Base-by-base conservation (phyloP, 225 moss, liverwort and hornwort species). In the Climacium dendroides region DNA sequence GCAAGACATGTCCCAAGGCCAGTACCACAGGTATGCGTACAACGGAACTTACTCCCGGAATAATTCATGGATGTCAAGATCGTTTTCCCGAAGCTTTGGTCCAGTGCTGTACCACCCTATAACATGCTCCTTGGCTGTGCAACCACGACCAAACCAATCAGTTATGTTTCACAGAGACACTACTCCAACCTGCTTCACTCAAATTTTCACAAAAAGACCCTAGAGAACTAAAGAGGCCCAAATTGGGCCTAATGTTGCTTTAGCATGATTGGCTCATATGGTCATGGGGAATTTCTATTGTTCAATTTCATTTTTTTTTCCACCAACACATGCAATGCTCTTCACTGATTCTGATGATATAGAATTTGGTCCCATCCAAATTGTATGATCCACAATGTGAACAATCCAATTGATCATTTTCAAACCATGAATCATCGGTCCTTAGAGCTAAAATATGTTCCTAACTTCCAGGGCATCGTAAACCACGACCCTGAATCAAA, bases 41-140 rank as follows among this genome's bases (percentile, higher is more conserved):
- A 39, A 76, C 55, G 54, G 59, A 86, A 89, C 89, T 89, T 79
- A 91, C 91, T 91, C 91, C 59, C 91, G 87, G 61, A 89, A 91
- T 74, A 91, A 87, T 81, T 91, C 91, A 85, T 91, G 89, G 85
- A 91, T 91, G 90, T 98, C 98, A 78, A 98, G 96, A 85, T 98
- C 98, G 86, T 98, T 98, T 81, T 96, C 98, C 70, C 98, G 94
- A n/a, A 98, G 94, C 84, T 96, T 98, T 45, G 98, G 98, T 29
- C 98, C 98, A 58, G 98, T 98, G 90, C 96, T 98, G 92, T 98
- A 98, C 98, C 98, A 98, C 57, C 89, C 89, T 81, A 89, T 64
- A 29, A 89, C 91, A 81, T 89, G 89, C 87, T 91, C 91, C 87
- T 91, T 91, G 70, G 89, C 89, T 91, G 87, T 29, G 54, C 71